Conservation (phyloP, 2,329 filamentous ascomycete species). For the Aspergillus melleus region DNA sequence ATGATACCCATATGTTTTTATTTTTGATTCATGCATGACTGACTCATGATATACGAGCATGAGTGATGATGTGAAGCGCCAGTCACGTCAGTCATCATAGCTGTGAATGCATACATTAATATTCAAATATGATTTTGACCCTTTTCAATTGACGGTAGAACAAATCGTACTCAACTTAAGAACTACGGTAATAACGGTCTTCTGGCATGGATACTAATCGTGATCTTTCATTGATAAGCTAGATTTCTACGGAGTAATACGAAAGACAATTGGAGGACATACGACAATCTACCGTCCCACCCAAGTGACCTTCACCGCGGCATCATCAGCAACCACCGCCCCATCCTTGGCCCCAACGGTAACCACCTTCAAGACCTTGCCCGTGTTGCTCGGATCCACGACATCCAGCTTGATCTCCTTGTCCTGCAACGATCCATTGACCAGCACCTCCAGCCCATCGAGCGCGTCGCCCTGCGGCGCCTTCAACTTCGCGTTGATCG, state of each 20-base stretch:
- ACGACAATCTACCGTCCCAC: conserved; percentile 11
- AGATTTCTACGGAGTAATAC: too few relatives aligned
- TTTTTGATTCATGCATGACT: conserved; percentile 8
- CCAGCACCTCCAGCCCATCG: conserved; percentile 30
- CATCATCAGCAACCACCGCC: conserved; percentile 18
- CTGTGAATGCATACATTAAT: neutral
- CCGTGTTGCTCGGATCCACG: conserved; percentile 26
- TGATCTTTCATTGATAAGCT: too few relatives aligned
- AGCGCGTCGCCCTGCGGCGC: conserved; percentile 29
- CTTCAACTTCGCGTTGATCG: conserved; percentile 28
- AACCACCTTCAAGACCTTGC: conserved; percentile 27
- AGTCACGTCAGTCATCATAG: neutral
- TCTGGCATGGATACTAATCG: neutral
- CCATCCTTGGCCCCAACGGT: conserved; percentile 14
- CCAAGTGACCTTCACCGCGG: conserved; percentile 25
- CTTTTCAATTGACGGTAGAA: neutral
- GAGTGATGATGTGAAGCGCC: neutral
- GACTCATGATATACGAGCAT: conserved; percentile 5
- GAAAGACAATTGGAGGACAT: too few relatives aligned
- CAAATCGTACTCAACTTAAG: too few relatives aligned
- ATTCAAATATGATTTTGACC: neutral
- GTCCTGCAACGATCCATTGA: conserved; percentile 26
- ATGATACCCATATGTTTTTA: conserved; percentile 30
- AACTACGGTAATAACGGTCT: too few relatives aligned
- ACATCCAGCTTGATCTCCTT: conserved; percentile 24